Evolutionary conservation across 345 rosid genomes (phyloP).

Genomic region (Theobroma cacao): DNA sequence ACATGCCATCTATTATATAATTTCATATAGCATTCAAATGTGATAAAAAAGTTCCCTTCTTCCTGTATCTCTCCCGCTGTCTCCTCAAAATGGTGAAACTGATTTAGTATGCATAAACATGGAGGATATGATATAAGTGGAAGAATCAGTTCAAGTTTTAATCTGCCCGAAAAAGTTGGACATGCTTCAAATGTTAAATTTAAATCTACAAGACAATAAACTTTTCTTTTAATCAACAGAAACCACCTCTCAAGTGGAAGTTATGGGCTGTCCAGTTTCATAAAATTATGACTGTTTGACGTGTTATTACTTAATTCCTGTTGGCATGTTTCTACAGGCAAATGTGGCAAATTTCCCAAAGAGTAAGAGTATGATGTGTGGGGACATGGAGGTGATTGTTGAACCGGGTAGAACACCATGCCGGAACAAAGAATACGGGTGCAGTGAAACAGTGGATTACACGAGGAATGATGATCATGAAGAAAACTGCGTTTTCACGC

Average conservation of each 20-base stretch:
- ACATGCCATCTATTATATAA: not conserved
- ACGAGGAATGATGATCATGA: slow-evolving; percentile 31
- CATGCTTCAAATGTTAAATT: not conserved
- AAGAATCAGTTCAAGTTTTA: not conserved
- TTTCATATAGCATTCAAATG: slow-evolving; percentile 1
- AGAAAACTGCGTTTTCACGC: slow-evolving; percentile 30
- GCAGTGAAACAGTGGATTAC: slow-evolving; percentile 32
- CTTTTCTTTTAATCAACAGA: not conserved
- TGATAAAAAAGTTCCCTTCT: not conserved
- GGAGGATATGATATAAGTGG: not conserved
- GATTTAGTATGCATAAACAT: not conserved
- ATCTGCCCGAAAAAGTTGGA: not conserved
- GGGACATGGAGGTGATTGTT: slow-evolving; percentile 37
- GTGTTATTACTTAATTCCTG: not conserved
- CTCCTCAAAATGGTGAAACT: not conserved
- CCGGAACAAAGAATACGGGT: slow-evolving; percentile 36
- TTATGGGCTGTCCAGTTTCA: not conserved
- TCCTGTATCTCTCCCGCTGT: not conserved
- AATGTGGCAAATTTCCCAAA: slow-evolving; percentile 8
- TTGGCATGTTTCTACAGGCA: slow-evolving; percentile 23
- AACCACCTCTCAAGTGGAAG: not conserved
- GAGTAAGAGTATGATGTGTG: slow-evolving; percentile 16
- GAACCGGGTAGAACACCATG: slow-evolving; percentile 36
- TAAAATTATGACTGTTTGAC: not conserved
- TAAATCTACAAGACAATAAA: not conserved